Conservation (phyloP, 768 basidiomycete species). For the Mycena venus region DNA sequence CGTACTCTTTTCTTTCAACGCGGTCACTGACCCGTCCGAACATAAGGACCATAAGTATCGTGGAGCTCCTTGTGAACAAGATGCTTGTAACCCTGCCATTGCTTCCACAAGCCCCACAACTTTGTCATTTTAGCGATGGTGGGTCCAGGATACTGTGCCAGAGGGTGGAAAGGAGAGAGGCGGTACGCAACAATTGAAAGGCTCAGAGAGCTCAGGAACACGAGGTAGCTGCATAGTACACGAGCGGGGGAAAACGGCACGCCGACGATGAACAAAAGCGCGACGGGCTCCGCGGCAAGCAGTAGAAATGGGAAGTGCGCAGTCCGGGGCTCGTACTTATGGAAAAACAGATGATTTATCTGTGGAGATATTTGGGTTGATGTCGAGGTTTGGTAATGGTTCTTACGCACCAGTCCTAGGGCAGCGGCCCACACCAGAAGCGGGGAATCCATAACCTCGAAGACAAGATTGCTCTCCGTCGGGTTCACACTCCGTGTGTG, state of each 20-base stretch:
- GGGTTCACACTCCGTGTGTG: too few relatives aligned
- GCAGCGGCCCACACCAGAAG: neutral
- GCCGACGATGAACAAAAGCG: neutral
- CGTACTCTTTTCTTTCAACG: neutral
- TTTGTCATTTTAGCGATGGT: conserved; percentile 55
- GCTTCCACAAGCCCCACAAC: conserved; percentile 50
- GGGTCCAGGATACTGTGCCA: conserved; percentile 68
- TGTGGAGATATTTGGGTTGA: too few relatives aligned
- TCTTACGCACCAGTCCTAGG: conserved; percentile 3
- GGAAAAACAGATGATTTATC: conserved; percentile 18
- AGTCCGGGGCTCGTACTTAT: conserved; percentile 16
- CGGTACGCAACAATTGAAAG: conserved; percentile 57
- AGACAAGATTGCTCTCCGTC: too few relatives aligned
- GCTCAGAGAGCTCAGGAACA: conserved; percentile 45
- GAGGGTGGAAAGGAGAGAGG: conserved; percentile 66
- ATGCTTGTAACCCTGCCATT: conserved; percentile 57
- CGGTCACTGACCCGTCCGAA: conserved; percentile 63
- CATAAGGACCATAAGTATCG: conserved; percentile 67
- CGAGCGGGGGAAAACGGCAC: neutral
- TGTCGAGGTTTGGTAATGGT: too few relatives aligned
- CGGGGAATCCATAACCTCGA: neutral
- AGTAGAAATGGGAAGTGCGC: conserved; percentile 8
- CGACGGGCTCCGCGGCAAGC: neutral
- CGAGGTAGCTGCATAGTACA: neutral
- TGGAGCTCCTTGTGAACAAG: conserved; percentile 61